Conservation (phyloP, 148 eudicot species). For the Vaccinium darrowii region DNA sequence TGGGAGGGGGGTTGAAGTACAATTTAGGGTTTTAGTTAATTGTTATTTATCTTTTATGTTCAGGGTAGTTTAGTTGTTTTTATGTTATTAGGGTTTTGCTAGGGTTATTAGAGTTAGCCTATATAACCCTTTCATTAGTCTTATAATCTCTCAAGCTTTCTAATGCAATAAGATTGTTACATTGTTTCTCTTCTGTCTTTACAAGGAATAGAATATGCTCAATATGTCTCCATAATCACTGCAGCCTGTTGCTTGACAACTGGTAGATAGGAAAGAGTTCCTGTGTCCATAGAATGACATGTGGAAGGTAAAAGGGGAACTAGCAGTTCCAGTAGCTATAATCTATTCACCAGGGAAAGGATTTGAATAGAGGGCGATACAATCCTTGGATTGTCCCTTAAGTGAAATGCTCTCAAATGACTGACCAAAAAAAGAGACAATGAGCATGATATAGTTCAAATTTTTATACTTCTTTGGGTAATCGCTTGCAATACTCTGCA, state of each 20-base stretch:
- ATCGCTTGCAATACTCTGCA: neutral
- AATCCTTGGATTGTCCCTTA: neutral
- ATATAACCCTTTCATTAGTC: too few relatives aligned
- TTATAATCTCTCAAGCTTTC: too few relatives aligned
- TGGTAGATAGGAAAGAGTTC: neutral
- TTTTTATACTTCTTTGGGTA: neutral
- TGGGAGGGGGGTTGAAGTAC: too few relatives aligned
- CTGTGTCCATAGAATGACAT: neutral
- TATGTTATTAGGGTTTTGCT: too few relatives aligned
- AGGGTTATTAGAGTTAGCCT: too few relatives aligned
- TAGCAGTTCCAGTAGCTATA: neutral
- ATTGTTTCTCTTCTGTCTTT: too few relatives aligned
- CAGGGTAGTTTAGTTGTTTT: too few relatives aligned
- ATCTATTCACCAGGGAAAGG: neutral
- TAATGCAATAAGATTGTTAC: too few relatives aligned
- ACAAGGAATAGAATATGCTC: neutral
- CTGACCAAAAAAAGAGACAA: neutral
- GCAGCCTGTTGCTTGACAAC: neutral
- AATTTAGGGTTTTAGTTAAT: too few relatives aligned
- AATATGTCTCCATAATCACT: neutral
- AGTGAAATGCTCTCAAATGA: neutral
- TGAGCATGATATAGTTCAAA: neutral
- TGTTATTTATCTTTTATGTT: too few relatives aligned
- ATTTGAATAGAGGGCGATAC: neutral
- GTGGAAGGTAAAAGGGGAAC: conserved; percentile 5